Percentiles rank a stretch among this genome's conserved stretches.
These are phyloP conservation scores for Populus simonii DNA, from an alignment of 345 rosid species.

Conservation along the genomic window DNA sequence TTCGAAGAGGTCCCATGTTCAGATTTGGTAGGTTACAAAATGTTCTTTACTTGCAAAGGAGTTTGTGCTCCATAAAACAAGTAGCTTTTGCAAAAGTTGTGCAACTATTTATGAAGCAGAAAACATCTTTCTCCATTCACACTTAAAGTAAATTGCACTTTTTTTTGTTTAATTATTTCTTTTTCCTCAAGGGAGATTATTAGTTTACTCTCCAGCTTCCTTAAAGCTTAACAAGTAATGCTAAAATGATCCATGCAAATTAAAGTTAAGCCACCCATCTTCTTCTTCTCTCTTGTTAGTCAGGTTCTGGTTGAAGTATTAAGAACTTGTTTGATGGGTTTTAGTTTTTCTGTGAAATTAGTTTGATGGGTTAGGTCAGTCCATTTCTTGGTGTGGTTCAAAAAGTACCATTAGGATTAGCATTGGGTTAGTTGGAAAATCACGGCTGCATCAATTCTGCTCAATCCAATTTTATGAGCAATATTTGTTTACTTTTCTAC, in stretches of 20 bases:
- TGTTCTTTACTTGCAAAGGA: conserved; percentile 38
- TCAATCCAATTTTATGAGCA: conserved; percentile 5
- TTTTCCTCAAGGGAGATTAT: conserved; percentile 3
- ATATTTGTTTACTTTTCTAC: background rate
- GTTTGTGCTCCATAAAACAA: conserved; percentile 10
- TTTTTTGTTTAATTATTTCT: background rate
- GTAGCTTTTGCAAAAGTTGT: conserved; percentile 16
- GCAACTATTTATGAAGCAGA: background rate
- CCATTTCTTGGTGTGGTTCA: background rate
- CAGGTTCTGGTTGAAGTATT: background rate
- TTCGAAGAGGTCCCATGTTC: background rate
- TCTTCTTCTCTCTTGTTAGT: background rate
- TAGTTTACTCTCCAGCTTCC: too few species aligned
- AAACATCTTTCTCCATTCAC: background rate
- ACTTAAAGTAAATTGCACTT: background rate
- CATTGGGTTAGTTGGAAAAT: background rate
- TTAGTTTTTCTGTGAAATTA: background rate
- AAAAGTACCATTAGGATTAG: background rate
- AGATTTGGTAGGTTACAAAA: background rate
- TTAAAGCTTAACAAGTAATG: too few species aligned
- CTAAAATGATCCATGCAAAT: background rate
- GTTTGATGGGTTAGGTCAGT: conserved; percentile 20
- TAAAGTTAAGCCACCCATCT: background rate
- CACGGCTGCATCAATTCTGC: conserved; percentile 8
- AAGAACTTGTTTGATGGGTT: background rate